phyloP scores from a whole-genome alignment of 1,139 yeast species.

The Geotrichum aggregatum region DNA sequence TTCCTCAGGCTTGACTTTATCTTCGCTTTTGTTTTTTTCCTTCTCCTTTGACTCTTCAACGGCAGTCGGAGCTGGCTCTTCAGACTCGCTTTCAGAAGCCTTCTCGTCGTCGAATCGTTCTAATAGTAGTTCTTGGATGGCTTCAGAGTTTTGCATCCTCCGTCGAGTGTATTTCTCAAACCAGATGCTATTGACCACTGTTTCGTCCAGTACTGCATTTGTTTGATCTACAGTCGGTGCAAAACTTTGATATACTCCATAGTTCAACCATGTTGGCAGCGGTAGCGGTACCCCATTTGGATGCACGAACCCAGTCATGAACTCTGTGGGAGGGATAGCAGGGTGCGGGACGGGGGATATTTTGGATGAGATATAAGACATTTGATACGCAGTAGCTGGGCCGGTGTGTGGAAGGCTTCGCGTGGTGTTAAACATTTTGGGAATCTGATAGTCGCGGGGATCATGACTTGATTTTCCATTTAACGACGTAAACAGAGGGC shows the following conservation, averaged over 20 bases:
- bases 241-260: conserved; percentile 62
- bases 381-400: conserved; percentile 39
- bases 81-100: conserved; percentile 19
- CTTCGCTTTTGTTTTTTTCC: conserved; percentile 1
- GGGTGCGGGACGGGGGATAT: conserved; percentile 56
- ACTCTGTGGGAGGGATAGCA: conserved; percentile 59
- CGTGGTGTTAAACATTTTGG: conserved; percentile 55
- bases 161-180: conserved; percentile 55
- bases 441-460: conserved; percentile 56
- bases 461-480: conserved; percentile 63
- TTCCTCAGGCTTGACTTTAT: conserved; percentile 30
- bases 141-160: conserved; percentile 27
- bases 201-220: conserved; percentile 59
- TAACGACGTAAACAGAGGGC: conserved; percentile 68
- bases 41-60: conserved; percentile 20
- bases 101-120: conserved; percentile 22
- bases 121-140: conserved; percentile 19
- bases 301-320: conserved; percentile 68
- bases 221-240: conserved; percentile 76
- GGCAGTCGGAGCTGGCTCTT: conserved; percentile 17
- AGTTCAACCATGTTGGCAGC: conserved; percentile 74
- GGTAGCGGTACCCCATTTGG: conserved; percentile 86
- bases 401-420: conserved; percentile 54
- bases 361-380: conserved; percentile 53
- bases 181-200: conserved; percentile 71